Evolutionary conservation across 140 eudicot genomes (phyloP).

Genomic region (Anethum foeniculum): DNA sequence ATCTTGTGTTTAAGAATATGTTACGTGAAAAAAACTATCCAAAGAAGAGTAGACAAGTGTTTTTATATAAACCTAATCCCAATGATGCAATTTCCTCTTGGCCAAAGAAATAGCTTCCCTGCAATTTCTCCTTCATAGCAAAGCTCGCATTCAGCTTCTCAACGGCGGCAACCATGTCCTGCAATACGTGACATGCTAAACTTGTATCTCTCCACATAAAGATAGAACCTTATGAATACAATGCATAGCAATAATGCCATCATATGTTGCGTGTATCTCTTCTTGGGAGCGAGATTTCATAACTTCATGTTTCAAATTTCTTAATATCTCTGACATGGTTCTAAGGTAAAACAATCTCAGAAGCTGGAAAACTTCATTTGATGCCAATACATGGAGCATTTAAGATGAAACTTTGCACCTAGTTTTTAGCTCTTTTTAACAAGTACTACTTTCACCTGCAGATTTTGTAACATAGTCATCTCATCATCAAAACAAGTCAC

Average conservation of each 20-base stretch:
- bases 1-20: neutral
- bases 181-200: conserved; percentile 1
- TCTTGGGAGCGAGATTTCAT: neutral
- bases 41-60: neutral
- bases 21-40: neutral
- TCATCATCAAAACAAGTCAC: neutral
- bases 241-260: neutral
- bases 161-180: conserved; percentile 70
- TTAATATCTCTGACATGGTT: neutral
- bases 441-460: neutral
- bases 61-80: conserved; percentile 41
- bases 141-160: conserved; percentile 62
- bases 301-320: neutral
- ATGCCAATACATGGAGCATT: neutral
- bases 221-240: neutral
- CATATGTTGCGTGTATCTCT: neutral
- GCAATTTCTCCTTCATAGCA: conserved; percentile 24
- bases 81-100: conserved; percentile 66
- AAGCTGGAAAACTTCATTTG: neutral
- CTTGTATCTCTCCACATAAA: neutral
- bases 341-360: neutral
- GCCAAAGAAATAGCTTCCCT: conserved; percentile 34
- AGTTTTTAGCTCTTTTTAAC: neutral
- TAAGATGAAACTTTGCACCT: neutral
- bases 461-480: neutral